These are phyloP conservation scores for Entomortierella lignicola DNA, from an alignment of 192 early-diverging fungal species.

Conservation along the genomic window DNA sequence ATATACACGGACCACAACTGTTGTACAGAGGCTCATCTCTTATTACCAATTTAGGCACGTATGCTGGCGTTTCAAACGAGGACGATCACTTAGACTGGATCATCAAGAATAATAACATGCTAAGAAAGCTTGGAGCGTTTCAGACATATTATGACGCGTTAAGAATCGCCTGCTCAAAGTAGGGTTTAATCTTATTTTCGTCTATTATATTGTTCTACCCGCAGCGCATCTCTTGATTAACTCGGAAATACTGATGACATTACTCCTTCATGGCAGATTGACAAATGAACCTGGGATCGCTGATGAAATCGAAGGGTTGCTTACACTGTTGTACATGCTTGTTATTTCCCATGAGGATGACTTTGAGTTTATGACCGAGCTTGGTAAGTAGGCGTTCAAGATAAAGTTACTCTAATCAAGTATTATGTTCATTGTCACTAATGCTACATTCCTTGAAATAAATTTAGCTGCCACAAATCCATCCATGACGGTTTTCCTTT, in stretches of 20 bases:
- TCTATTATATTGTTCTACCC: neutral
- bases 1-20: no score
- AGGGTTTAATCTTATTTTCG: neutral
- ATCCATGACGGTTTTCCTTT: slow-evolving; percentile 68
- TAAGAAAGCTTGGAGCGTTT: slow-evolving; percentile 69
- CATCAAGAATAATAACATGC: slow-evolving; percentile 64
- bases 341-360: slow-evolving; percentile 65
- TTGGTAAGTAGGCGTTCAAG: slow-evolving; percentile 50
- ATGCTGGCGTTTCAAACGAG: slow-evolving; percentile 31
- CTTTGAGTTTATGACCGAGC: slow-evolving; percentile 59
- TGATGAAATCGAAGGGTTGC: slow-evolving; percentile 59
- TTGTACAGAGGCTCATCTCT: neutral
- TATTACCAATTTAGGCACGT: slow-evolving; percentile 12
- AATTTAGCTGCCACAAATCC: slow-evolving; percentile 55
- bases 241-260: no score
- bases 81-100: slow-evolving; percentile 69
- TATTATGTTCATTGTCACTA: no score
- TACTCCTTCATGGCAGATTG: slow-evolving; percentile 10
- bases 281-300: slow-evolving; percentile 27
- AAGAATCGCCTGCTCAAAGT: slow-evolving; percentile 62
- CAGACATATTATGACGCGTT: slow-evolving; percentile 67
- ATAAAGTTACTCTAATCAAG: no score
- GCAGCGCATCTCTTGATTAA: neutral
- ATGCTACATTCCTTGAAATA: neutral
- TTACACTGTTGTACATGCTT: slow-evolving; percentile 75